phyloP scores from a whole-genome alignment of 2,329 filamentous ascomycete species.

The Dactylonectria estremocensis region DNA sequence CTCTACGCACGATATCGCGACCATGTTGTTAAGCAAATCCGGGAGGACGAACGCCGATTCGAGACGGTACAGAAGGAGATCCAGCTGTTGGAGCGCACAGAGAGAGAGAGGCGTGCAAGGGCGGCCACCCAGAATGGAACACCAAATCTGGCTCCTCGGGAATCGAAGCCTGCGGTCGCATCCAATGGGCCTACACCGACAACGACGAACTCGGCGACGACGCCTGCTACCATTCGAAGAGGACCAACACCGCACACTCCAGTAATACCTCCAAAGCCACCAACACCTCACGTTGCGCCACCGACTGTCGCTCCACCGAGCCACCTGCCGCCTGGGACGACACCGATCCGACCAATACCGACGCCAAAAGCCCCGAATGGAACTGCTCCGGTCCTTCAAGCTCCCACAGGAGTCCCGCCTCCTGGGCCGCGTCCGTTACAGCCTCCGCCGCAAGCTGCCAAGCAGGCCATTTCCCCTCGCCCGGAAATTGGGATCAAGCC shows the following conservation, averaged over 20 bases:
- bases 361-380: conserved; percentile 51
- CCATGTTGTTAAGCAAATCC: conserved; percentile 78
- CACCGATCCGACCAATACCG: conserved; percentile 49
- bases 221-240: conserved; percentile 46
- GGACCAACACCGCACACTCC: conserved; percentile 52
- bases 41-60: conserved; percentile 80
- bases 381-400: conserved; percentile 55
- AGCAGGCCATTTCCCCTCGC: conserved; percentile 53
- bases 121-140: conserved; percentile 54
- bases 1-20: conserved; percentile 84
- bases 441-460: conserved; percentile 49
- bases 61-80: conserved; percentile 78
- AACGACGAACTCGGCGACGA: conserved; percentile 35
- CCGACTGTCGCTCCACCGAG: conserved; percentile 49
- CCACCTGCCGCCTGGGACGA: conserved; percentile 47
- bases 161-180: conserved; percentile 47
- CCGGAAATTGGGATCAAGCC: conserved; percentile 52
- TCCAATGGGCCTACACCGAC: conserved; percentile 45
- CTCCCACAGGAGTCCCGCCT: conserved; percentile 53
- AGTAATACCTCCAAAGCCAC: conserved; percentile 55
- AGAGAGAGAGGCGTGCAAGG: conserved; percentile 56
- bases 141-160: conserved; percentile 52
- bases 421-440: conserved; percentile 52
- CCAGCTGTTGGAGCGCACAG: conserved; percentile 72
- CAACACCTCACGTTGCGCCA: conserved; percentile 39